Evolutionary conservation across 148 eudicot genomes (phyloP).

Genomic region (Talinum fruticosum): DNA sequence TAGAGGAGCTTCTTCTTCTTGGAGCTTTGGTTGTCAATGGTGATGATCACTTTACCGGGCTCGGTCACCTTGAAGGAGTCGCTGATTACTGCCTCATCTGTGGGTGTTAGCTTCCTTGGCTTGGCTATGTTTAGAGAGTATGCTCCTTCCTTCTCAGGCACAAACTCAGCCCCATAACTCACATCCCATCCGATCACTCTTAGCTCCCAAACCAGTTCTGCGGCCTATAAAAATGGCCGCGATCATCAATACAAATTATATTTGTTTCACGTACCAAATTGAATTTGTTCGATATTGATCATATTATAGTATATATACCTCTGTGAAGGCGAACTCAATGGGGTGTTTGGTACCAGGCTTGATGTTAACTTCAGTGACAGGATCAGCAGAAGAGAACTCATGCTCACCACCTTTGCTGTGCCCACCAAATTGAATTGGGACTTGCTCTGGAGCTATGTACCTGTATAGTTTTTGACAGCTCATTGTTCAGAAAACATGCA

Average conservation of each 20-base stretch:
- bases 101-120: slow-evolving; percentile 41
- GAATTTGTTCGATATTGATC: not conserved
- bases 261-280: not conserved
- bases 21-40: slow-evolving; percentile 52
- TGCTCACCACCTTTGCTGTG: slow-evolving; percentile 59
- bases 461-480: slow-evolving; percentile 28
- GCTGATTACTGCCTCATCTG: slow-evolving; percentile 42
- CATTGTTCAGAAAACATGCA: not conserved
- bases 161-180: slow-evolving; percentile 44
- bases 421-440: slow-evolving; percentile 72
- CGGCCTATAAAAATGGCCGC: slow-evolving; percentile 23
- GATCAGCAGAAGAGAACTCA: slow-evolving; percentile 53
- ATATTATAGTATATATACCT: no score
- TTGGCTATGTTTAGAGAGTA: slow-evolving; percentile 50
- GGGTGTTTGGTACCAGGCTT: slow-evolving; percentile 59
- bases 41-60: slow-evolving; percentile 47
- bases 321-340: slow-evolving; percentile 49
- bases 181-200: slow-evolving; percentile 67
- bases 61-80: slow-evolving; percentile 50
- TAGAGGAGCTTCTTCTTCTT: slow-evolving; percentile 66
- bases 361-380: slow-evolving; percentile 52
- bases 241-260: not conserved
- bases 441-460: slow-evolving; percentile 71
- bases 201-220: slow-evolving; percentile 48
- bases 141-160: slow-evolving; percentile 44